Evolutionary conservation across 192 early-diverging fungal species (phyloP), one percentile per base, ranked within the genome.

Genomic region (Backusella morwellensis): DNA sequence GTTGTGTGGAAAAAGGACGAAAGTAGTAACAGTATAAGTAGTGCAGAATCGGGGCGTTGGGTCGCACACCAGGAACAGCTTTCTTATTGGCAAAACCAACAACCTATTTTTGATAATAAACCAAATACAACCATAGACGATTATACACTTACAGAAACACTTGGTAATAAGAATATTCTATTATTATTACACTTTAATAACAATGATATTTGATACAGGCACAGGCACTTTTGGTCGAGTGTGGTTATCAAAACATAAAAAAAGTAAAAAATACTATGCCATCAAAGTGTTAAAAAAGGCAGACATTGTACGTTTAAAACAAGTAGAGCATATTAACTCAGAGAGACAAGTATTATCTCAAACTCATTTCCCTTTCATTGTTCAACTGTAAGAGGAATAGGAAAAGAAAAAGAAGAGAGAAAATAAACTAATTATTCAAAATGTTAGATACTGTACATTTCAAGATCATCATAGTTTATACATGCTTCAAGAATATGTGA

Each of bases 181-280:
- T 19, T 0, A 1, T 59, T 11, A 21, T n/a, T 36, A 42, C 52
- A 40, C 3, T 19, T 0, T 44, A 44, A 50, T 41, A 29, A 63
- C 9, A 9, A 19, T 4, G 9, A 63, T 63, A 26, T 3, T 32
- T 29, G 9, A 63, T 29, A 63, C 95, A 34, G 97, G 97, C 19
- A 98, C 97, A 2, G 97, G 97, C 44, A 95, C 95, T 4, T 97
- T 98, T 90, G 97, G 97, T 59, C 91, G 97, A 32, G 97, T 98
- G 63, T 95, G 96, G 85, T 82, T 98, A 59, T 94, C 94, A 34
- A 89, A 91, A 76, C 89, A 93, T 34, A 87, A 88, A 75, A 75
- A 80, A n/a, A 93, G 90, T 35, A 90, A 90, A 38, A 86, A 91
- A 75, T 95, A 92, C 85, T 96, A 95, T 78, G 95, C 97, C 8